Percentiles rank a stretch among this genome's conserved stretches.
phyloP scores from a whole-genome alignment of 2,329 filamentous ascomycete genomes.

The Periconia digitata region DNA sequence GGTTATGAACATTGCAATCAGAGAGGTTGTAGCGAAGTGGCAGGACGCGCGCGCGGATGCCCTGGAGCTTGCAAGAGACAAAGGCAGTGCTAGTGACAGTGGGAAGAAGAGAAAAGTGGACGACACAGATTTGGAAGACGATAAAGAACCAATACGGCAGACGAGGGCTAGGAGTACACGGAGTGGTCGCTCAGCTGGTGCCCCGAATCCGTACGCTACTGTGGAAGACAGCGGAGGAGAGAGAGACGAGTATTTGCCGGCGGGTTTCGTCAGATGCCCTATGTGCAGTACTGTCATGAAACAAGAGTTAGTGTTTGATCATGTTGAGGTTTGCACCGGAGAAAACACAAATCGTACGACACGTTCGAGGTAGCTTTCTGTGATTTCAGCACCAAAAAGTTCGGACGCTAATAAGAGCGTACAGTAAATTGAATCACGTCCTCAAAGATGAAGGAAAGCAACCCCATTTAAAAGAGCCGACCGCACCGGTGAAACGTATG shows the following conservation, averaged over 20 bases:
- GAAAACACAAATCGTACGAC: constrained; percentile 32
- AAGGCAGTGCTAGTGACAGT: constrained; percentile 17
- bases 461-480: constrained; percentile 38
- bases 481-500: constrained; percentile 49
- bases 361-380: constrained; percentile 28
- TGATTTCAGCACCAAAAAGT: not conserved
- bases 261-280: constrained; percentile 81
- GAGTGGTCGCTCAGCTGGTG: constrained; percentile 31
- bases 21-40: constrained; percentile 83
- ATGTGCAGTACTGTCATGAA: constrained; percentile 82
- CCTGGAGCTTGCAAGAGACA: constrained; percentile 64
- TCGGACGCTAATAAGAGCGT: not conserved
- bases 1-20: constrained; percentile 79
- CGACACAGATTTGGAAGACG: constrained; percentile 52
- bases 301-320: constrained; percentile 72
- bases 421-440: constrained; percentile 24
- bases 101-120: constrained; percentile 54
- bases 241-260: constrained; percentile 52
- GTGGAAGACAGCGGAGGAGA: constrained; percentile 45
- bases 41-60: constrained; percentile 63
- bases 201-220: constrained; percentile 27
- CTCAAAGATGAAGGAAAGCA: constrained; percentile 24
- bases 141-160: constrained; percentile 32
- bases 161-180: constrained; percentile 42
- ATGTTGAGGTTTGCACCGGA: constrained; percentile 70